Base-by-base conservation (phyloP, 306 rosid genomes). In the Luffa aegyptiaca region DNA sequence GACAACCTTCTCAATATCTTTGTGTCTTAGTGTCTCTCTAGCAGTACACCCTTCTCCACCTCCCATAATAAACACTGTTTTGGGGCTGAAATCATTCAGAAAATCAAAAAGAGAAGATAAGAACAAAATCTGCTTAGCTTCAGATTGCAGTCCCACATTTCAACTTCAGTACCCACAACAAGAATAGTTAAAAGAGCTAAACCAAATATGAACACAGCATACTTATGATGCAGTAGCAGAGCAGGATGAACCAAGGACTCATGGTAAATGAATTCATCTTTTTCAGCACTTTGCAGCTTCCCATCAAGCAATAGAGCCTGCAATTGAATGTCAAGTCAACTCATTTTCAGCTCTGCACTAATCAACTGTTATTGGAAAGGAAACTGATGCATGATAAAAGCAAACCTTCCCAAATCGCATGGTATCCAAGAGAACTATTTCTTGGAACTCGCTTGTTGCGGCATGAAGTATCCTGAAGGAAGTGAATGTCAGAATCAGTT, bases 201-300 rank as follows among this genome's bases (percentile, higher is more conserved):
- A 68, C 36, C 55, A 70, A 70, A 70, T 9, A 42, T 53, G 41
- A 65, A 41, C 12, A 64, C 18, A 36, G 8, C 53, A 46, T 80
- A 85, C 88, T 82, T 80, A 49, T 76, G 49, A 72, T 82, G 85
- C 16, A 80, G 36, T 6, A 82, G 55, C 51, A 85, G 31, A 75
- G 86, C 84, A 49, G 88, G 88, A 59, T 85, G 88, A 65, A 80
- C 84, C 82, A 85, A 71, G 74, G 73, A 76, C 20, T 85, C 88
- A 72, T 82, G 86, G 80, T 85, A 85, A 37, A 80, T 73, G 51
- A 82, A 83, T 75, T 80, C 86, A 55, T 85, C 86, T 16, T 56
- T 80, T 74, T 83, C 82, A 57, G 86, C 86, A 80, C 86, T 85
- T 52, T 85, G 86, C 78, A 85, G 16, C 62, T 64, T 85, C 31